These are phyloP conservation scores for Antitrichia curtipendula DNA, from an alignment of 225 moss, liverwort and hornwort species.

Conservation along the genomic window DNA sequence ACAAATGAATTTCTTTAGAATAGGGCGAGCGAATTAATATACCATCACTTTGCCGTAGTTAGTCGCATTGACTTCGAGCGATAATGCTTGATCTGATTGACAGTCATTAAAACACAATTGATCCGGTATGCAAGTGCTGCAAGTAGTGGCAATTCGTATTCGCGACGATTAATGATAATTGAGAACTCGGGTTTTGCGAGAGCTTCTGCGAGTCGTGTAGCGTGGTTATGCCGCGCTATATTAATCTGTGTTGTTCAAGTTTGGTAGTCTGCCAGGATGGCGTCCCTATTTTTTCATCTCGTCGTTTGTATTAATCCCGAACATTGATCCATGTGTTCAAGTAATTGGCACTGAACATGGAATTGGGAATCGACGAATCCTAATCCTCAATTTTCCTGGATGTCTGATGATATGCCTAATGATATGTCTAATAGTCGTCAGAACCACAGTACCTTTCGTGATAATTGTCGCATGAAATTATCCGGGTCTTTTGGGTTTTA, in stretches of 20 bases:
- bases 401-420: not conserved
- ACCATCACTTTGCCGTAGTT: not conserved
- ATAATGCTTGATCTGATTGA: not conserved
- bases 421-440: not conserved
- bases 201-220: not conserved
- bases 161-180: not conserved
- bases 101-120: not conserved
- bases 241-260: not conserved
- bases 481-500: not conserved
- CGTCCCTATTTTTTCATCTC: not conserved
- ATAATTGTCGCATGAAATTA: not conserved
- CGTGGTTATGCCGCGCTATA: not conserved
- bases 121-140: not conserved
- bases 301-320: not conserved
- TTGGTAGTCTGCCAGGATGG: not conserved
- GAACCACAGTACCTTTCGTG: not conserved
- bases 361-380: not conserved
- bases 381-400: not conserved
- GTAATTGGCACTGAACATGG: not conserved
- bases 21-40: not conserved
- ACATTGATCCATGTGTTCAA: not conserved
- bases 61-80: not conserved
- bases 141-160: not conserved
- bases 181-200: not conserved
- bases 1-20: not conserved